Evolutionary conservation across 2,329 filamentous ascomycete species (phyloP).

Genomic region (Stylonectria norvegica): DNA sequence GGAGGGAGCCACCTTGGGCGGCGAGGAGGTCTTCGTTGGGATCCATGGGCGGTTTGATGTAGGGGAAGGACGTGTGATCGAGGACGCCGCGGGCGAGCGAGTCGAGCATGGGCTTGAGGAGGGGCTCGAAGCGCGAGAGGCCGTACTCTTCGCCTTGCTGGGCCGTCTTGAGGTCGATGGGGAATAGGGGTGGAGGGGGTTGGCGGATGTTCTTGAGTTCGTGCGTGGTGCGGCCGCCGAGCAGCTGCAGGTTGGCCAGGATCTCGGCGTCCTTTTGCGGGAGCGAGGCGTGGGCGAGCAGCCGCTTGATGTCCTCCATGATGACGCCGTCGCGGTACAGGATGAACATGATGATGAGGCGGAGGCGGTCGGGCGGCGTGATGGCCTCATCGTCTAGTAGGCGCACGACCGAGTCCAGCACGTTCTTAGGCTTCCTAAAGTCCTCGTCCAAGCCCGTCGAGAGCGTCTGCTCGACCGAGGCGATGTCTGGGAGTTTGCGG

Average conservation of each 20-base stretch:
- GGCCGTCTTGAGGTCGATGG: conserved; percentile 55
- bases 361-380: conserved; percentile 68
- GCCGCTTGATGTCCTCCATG: conserved; percentile 75
- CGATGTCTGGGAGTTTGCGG: conserved; percentile 81
- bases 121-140: conserved; percentile 83
- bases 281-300: conserved; percentile 78
- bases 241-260: conserved; percentile 73
- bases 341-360: conserved; percentile 80
- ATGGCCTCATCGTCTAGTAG: conserved; percentile 84
- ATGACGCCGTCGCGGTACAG: conserved; percentile 85
- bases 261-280: conserved; percentile 69
- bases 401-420: conserved; percentile 79
- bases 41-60: conserved; percentile 66
- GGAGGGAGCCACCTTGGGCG: conserved; percentile 68
- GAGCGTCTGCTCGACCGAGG: conserved; percentile 83
- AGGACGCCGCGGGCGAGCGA: conserved; percentile 64
- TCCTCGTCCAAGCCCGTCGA: conserved; percentile 93
- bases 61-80: conserved; percentile 66
- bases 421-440: conserved; percentile 82
- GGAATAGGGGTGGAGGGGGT: conserved; percentile 65
- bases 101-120: conserved; percentile 79
- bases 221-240: conserved; percentile 71
- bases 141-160: conserved; percentile 71
- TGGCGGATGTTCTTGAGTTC: conserved; percentile 73
- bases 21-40: conserved; percentile 56